Evolutionary conservation across 441 rosid genomes (phyloP).

Genomic region (Manihot esculenta): DNA sequence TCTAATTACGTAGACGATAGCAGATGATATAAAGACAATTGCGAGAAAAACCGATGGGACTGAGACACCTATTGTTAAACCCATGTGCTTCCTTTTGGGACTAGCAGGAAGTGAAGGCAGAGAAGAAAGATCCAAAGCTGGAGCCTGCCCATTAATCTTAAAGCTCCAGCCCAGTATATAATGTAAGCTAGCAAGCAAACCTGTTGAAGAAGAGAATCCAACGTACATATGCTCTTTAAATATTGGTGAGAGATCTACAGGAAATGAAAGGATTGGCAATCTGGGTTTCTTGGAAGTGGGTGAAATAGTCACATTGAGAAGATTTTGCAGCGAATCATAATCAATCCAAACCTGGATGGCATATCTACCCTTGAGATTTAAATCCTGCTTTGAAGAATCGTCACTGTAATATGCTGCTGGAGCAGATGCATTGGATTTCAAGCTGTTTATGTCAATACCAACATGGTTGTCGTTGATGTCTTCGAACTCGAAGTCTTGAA

Average conservation of each 20-base stretch:
- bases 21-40: constrained; percentile 5
- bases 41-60: constrained; percentile 28
- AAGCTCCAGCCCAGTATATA: constrained; percentile 79
- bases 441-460: constrained; percentile 71
- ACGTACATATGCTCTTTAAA: constrained; percentile 56
- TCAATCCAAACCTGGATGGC: constrained; percentile 68
- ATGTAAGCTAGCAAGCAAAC: constrained; percentile 67
- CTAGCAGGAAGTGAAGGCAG: constrained; percentile 55
- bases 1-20: constrained; percentile 19
- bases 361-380: constrained; percentile 60
- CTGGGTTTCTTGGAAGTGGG: constrained; percentile 53
- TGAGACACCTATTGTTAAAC: constrained; percentile 32
- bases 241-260: constrained; percentile 49
- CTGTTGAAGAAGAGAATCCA: constrained; percentile 89
- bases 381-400: constrained; percentile 33
- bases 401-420: constrained; percentile 41
- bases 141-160: constrained; percentile 42
- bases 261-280: constrained; percentile 48
- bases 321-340: constrained; percentile 44
- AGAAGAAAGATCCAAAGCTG: constrained; percentile 46
- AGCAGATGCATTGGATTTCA: constrained; percentile 45
- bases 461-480: constrained; percentile 74
- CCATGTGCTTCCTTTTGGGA: constrained; percentile 24
- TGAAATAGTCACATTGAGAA: constrained; percentile 57
- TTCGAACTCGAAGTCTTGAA: constrained; percentile 62